These are phyloP conservation scores for Cryptococcus sp. DNA, from an alignment of 1,284 basidiomycete species.

Conservation along the genomic window DNA sequence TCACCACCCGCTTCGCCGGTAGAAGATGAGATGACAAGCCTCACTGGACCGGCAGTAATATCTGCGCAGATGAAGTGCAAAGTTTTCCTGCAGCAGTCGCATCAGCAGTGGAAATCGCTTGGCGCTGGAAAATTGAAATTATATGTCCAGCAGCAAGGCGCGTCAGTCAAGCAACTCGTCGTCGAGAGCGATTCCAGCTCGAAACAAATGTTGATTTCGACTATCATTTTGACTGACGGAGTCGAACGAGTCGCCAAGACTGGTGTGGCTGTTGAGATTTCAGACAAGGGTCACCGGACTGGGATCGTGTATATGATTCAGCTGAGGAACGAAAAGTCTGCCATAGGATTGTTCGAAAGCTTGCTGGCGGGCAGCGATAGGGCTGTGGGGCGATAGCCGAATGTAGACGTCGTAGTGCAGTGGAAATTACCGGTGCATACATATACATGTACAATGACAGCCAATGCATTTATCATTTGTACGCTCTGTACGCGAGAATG, in stretches of 20 bases:
- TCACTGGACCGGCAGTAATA: constrained; percentile 69
- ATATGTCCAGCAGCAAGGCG: constrained; percentile 74
- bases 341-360: constrained; percentile 80
- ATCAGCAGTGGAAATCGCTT: constrained; percentile 95
- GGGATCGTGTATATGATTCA: constrained; percentile 98
- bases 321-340: constrained; percentile 81
- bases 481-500: no score
- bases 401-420: no score
- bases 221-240: constrained; percentile 91
- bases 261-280: constrained; percentile 93
- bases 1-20: constrained; percentile 76
- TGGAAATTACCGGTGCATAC: no score
- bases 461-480: no score
- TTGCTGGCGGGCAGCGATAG: constrained; percentile 86
- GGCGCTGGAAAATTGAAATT: constrained; percentile 85
- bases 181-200: constrained; percentile 80
- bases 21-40: constrained; percentile 57
- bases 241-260: constrained; percentile 98
- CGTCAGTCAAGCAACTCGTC: constrained; percentile 92
- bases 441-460: no score
- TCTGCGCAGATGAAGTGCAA: constrained; percentile 98
- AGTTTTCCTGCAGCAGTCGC: constrained; percentile 91
- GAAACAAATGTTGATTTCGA: constrained; percentile 81
- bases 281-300: constrained; percentile 84
- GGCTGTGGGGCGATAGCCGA: constrained; percentile 19